These are phyloP conservation scores for Cladophialophora psammophila DNA, from an alignment of 2,329 filamentous ascomycete genomes.

Conservation along the genomic window DNA sequence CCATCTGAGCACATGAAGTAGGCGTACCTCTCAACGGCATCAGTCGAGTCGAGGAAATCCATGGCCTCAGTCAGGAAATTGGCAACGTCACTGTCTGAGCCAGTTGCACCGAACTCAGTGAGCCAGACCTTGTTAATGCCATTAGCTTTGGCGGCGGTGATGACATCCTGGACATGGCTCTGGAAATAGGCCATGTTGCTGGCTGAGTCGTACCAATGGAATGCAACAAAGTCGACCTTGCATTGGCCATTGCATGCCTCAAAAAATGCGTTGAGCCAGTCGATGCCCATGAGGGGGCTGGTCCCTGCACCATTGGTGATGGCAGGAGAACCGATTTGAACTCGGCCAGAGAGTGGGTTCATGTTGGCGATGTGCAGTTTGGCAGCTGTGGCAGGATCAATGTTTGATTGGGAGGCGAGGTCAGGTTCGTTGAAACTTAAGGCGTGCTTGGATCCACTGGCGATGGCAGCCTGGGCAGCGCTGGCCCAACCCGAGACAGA, in stretches of 20 bases:
- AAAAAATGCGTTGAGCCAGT: constrained; percentile 53
- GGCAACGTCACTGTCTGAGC: constrained; percentile 34
- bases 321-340: constrained; percentile 53
- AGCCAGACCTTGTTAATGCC: constrained; percentile 54
- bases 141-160: constrained; percentile 45
- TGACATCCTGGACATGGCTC: constrained; percentile 48
- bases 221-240: constrained; percentile 50
- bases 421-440: constrained; percentile 59
- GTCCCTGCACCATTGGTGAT: constrained; percentile 48
- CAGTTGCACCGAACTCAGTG: constrained; percentile 52
- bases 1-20: constrained; percentile 50
- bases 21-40: constrained; percentile 51
- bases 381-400: constrained; percentile 49
- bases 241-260: constrained; percentile 48
- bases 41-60: constrained; percentile 50
- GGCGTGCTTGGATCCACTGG: constrained; percentile 47
- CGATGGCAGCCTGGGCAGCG: constrained; percentile 42
- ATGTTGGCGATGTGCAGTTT: constrained; percentile 49
- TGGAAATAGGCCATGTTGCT: constrained; percentile 47
- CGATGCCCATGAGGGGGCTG: constrained; percentile 45
- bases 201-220: constrained; percentile 55
- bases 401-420: constrained; percentile 47
- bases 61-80: constrained; percentile 50
- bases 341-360: constrained; percentile 47
- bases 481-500: constrained; percentile 48